phyloP scores from a whole-genome alignment of 352 stramenopile genomes.

The Chrysophaeum taylorii region DNA sequence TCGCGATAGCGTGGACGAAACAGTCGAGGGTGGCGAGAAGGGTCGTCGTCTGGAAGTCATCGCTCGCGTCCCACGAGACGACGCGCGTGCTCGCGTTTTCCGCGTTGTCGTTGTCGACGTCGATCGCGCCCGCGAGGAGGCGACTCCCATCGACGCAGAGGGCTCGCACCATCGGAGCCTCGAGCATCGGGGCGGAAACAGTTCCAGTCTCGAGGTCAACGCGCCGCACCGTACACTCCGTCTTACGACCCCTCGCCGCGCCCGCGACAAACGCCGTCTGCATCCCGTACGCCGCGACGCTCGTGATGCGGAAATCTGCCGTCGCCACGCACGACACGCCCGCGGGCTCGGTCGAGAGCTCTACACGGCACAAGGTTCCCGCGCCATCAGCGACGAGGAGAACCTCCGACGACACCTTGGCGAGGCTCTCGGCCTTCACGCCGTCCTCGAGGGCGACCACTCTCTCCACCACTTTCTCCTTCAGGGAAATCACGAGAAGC shows the following conservation, averaged over 20 bases:
- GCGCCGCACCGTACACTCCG: not conserved
- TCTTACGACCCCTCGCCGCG: not conserved
- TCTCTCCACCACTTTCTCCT: not conserved
- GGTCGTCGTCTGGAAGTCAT: not conserved
- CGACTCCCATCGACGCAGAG: not conserved
- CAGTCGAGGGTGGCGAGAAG: not conserved
- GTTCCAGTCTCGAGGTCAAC: not conserved
- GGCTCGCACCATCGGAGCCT: not conserved
- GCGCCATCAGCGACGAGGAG: not conserved
- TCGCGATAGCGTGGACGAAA: not conserved
- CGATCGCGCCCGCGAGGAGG: not conserved
- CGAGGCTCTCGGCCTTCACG: constrained; percentile 3
- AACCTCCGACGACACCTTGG: not conserved
- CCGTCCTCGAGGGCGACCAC: not conserved
- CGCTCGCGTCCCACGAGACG: not conserved
- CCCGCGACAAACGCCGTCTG: not conserved
- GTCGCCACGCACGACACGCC: not conserved
- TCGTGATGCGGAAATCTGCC: not conserved
- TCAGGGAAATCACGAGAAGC: not conserved
- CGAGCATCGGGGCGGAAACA: not conserved
- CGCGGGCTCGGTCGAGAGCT: not conserved
- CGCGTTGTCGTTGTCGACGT: not conserved
- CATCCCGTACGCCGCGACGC: not conserved
- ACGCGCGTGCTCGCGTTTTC: not conserved
- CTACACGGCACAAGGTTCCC: not conserved